These are phyloP conservation scores for Casuarina equisetifolia DNA, from an alignment of 306 rosid species.

Conservation along the genomic window DNA sequence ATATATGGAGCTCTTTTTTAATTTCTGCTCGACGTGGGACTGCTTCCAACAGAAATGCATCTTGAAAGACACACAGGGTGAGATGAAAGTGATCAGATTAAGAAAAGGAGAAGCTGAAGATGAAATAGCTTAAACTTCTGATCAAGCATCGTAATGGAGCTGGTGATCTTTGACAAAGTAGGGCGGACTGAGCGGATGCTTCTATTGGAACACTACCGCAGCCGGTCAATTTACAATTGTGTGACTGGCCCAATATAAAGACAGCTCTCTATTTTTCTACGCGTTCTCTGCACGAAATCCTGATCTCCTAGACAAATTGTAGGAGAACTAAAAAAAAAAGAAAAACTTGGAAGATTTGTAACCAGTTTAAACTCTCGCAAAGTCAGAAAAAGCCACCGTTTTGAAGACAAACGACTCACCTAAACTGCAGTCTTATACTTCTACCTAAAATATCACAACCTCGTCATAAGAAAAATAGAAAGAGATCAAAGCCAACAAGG, in stretches of 20 bases:
- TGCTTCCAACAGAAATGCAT: conserved; percentile 35
- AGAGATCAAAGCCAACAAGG: neutral
- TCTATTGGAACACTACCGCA: neutral
- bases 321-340: too few relatives aligned
- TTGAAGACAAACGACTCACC: neutral
- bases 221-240: conserved; percentile 21
- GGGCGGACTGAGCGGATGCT: conserved; percentile 6
- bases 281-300: neutral
- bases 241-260: conserved; percentile 14
- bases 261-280: neutral
- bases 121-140: neutral
- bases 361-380: neutral
- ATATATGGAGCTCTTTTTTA: too few relatives aligned
- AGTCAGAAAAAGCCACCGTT: neutral
- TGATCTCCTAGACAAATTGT: too few relatives aligned
- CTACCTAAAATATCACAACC: neutral
- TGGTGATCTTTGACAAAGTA: neutral
- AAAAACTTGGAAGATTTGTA: neutral
- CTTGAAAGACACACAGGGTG: conserved; percentile 2
- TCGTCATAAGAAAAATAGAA: neutral
- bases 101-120: neutral
- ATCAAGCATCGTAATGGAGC: neutral
- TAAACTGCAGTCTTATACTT: neutral
- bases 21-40: too few relatives aligned
- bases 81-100: neutral